A percentile compares a stretch with the other conserved stretches of the same genome.
phyloP scores from a whole-genome alignment of 495 filamentous ascomycete genomes.

The Aspergillus carlsbadensis region DNA sequence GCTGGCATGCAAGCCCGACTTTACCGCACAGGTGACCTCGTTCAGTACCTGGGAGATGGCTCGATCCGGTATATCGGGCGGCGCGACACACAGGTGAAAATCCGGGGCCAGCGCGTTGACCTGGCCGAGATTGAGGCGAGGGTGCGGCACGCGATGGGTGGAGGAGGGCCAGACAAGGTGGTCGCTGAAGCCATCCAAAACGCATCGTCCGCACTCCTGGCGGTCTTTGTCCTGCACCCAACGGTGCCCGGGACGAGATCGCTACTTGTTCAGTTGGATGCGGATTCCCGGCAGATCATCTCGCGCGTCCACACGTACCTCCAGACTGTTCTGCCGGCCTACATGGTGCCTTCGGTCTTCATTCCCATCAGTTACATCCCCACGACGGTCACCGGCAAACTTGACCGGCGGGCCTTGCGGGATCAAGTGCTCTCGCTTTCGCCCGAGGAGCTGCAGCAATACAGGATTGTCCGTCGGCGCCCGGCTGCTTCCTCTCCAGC shows the following conservation, averaged over 20 bases:
- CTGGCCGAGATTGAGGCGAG: slow-evolving; percentile 42
- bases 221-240: not conserved
- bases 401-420: not conserved
- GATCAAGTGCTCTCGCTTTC: not conserved
- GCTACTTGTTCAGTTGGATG: not conserved
- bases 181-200: slow-evolving; percentile 1
- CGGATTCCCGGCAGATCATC: too few species aligned
- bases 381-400: not conserved
- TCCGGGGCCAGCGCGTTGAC: slow-evolving; percentile 44
- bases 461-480: not conserved
- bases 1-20: not conserved
- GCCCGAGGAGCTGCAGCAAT: not conserved
- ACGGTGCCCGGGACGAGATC: not conserved
- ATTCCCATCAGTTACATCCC: not conserved
- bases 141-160: not conserved
- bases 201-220: not conserved
- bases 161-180: not conserved
- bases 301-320: not conserved
- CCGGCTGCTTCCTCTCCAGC: too few species aligned
- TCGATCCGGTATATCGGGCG: slow-evolving; percentile 20
- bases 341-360: not conserved
- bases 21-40: slow-evolving; percentile 33
- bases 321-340: not conserved
- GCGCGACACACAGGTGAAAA: slow-evolving; percentile 40
- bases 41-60: slow-evolving; percentile 13